Evolutionary conservation across 2,329 filamentous ascomycete genomes (phyloP).

Genomic region (Scedosporium dehoogii): DNA sequence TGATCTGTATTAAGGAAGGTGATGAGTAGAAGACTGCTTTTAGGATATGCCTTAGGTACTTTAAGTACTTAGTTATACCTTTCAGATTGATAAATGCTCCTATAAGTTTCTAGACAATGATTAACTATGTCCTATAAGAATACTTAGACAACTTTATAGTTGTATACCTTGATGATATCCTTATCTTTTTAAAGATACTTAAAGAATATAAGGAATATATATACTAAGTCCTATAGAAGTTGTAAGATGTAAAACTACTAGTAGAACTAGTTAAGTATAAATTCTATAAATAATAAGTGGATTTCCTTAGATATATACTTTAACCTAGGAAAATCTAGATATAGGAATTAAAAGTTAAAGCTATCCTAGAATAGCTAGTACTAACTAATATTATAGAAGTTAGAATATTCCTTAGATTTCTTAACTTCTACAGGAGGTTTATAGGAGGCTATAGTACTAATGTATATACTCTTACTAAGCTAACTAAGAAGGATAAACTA

Average conservation of each 20-base stretch:
- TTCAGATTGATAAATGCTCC: background rate
- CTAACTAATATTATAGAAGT: too few species aligned
- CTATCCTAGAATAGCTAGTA: background rate
- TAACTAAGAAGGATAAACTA: background rate
- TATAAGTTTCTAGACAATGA: constrained; percentile 6
- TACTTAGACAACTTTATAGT: constrained; percentile 9
- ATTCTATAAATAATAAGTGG: background rate
- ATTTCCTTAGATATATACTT: background rate
- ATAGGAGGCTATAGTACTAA: background rate
- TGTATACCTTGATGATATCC: constrained; percentile 8
- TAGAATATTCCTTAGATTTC: background rate
- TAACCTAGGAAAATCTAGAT: background rate
- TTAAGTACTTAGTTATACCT: too few species aligned
- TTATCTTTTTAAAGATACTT: background rate
- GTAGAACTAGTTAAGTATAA: background rate
- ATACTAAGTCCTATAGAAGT: background rate
- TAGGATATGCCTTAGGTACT: too few species aligned
- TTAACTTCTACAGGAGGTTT: background rate
- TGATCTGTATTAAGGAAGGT: too few species aligned
- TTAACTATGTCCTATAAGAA: too few species aligned
- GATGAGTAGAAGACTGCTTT: too few species aligned
- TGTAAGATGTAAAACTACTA: too few species aligned
- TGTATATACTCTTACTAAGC: background rate
- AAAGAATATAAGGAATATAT: too few species aligned
- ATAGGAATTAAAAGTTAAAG: background rate